Evolutionary conservation across 1,284 basidiomycete species (phyloP).

Genomic region (Puccinia novopanici): DNA sequence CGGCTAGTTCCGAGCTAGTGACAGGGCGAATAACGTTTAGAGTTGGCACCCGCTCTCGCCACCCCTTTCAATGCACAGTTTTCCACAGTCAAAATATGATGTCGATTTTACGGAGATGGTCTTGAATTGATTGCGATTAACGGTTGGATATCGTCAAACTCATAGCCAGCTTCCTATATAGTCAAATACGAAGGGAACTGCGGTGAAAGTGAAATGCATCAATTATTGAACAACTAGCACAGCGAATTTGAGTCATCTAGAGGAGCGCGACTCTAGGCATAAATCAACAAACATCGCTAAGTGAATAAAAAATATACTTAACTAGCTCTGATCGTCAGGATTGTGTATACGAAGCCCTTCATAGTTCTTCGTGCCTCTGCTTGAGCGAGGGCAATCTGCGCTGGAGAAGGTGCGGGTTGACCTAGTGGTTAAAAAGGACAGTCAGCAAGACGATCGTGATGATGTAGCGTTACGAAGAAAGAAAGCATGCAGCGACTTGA

Average conservation of each 20-base stretch:
- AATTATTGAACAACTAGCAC: neutral
- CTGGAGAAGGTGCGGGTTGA: slow-evolving; percentile 38
- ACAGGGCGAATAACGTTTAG: neutral
- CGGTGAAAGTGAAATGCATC: neutral
- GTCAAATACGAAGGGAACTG: slow-evolving; percentile 27
- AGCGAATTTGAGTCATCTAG: neutral
- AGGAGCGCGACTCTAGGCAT: neutral
- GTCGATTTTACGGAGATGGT: neutral
- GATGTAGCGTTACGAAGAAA: too few species aligned
- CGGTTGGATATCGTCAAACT: neutral
- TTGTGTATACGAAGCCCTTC: slow-evolving; percentile 43
- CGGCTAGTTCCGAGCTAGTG: too few species aligned
- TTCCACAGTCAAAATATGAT: neutral
- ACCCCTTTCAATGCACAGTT: neutral
- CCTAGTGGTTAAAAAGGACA: neutral
- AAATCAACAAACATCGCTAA: neutral
- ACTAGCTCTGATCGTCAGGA: slow-evolving; percentile 45
- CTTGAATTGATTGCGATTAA: neutral
- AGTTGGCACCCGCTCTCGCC: neutral
- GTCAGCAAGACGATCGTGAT: neutral
- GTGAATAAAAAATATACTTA: slow-evolving; percentile 3
- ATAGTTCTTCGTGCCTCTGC: slow-evolving; percentile 44
- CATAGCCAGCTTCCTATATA: slow-evolving; percentile 24
- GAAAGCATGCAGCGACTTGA: too few species aligned
- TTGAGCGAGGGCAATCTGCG: slow-evolving; percentile 42